Conservation (phyloP, 2,329 filamentous ascomycete species). For the Monilinia fructigena region DNA sequence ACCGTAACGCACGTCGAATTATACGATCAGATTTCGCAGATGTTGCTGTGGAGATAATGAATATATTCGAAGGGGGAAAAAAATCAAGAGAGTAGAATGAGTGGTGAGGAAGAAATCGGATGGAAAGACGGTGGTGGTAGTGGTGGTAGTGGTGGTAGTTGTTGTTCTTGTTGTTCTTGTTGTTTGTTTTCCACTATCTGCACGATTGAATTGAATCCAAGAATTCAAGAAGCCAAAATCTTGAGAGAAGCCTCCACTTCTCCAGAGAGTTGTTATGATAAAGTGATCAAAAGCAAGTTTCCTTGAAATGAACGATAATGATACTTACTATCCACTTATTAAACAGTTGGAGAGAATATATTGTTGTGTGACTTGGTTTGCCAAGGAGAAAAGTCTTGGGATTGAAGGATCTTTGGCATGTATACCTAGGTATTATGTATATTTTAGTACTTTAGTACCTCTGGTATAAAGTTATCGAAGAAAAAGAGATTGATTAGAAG, state of each 20-base stretch:
- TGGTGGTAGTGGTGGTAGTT: no score
- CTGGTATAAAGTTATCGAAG: no score
- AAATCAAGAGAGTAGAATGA: conserved; percentile 1
- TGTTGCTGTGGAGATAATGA: neutral
- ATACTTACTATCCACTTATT: no score
- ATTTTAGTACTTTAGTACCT: no score
- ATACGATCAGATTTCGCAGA: conserved; percentile 9
- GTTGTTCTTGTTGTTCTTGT: neutral
- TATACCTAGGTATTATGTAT: neutral
- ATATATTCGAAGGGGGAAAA: neutral
- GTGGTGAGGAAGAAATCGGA: neutral
- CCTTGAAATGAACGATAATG: neutral
- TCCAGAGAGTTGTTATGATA: neutral
- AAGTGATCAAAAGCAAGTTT: conserved; percentile 13
- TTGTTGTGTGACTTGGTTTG: neutral
- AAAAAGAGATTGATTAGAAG: no score
- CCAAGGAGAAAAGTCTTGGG: conserved; percentile 6
- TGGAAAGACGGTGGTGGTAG: neutral
- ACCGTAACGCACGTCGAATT: neutral
- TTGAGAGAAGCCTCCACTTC: conserved; percentile 16
- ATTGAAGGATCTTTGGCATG: neutral
- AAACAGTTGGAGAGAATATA: no score
- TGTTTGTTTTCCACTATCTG: no score
- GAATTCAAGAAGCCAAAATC: conserved; percentile 9
- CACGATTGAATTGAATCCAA: no score